Evolutionary conservation across 1,284 basidiomycete species (phyloP), one percentile per base, ranked within the genome.

Genomic region (Sanguinoderma infundibulare): DNA sequence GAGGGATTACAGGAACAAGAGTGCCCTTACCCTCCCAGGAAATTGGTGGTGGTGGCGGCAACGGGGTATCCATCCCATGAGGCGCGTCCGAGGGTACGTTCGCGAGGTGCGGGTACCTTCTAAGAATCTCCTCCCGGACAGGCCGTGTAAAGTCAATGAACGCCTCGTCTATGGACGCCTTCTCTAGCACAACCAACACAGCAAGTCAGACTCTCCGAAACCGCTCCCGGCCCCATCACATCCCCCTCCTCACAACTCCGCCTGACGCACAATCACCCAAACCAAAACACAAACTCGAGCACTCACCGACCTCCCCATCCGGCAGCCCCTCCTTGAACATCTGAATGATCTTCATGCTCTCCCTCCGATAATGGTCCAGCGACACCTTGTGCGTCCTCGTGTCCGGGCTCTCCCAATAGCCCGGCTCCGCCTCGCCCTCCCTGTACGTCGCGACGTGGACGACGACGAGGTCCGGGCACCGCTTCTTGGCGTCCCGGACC

Each of bases 391-490:
- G 96, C 10, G 95, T 98, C 61, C 84, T 83, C 1, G 91, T 90
- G 72, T 96, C 89, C 5, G 96, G 88, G 60, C 92, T 82, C 36
- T 94, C 87, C 89, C 92, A 94, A 74, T 99, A 98, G 0, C 90
- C 90, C 12, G 97, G 93, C 73, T 95, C 90, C 51, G 78, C 80
- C 63, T 95, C 94, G 3, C 96, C 96, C 68, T 96, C 94, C 73
- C 87, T 91, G 76, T 92, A 98, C 7, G 97, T 98, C 28, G 96
- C 95, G 44, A 98, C 96, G 78, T 99, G 97, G 15, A 98, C 91
- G 6, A 94, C 87, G 42, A 87, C 80, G 4, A 99, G 79, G 52
- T 94, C 78, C 0, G 96, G 96, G 74, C 96, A 99, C 64, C 88
- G 85, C 74, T 92, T 90, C 75, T 89, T 86, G 6, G 96, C 93